Evolutionary conservation across 2,329 filamentous ascomycete genomes (phyloP), one percentile per base, ranked within the genome.

Genomic region (Colletotrichum gloeosporioides): DNA sequence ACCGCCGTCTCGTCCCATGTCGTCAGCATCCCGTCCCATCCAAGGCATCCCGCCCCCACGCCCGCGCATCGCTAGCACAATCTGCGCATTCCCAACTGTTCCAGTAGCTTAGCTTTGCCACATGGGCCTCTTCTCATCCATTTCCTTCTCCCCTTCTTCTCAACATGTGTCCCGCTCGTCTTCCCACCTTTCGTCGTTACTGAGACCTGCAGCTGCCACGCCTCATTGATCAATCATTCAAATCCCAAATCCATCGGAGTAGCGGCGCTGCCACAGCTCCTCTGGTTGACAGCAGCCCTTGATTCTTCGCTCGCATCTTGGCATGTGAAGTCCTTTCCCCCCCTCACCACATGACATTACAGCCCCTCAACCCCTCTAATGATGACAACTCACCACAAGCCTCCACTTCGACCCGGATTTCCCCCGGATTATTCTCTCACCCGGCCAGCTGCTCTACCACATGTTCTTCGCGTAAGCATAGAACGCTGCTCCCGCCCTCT

Each of bases 1-100:
- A 61, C 70, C 64, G 64, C 70, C 64, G 70, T 61, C 64, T 71
- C 70, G 59, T 76, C 74, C 59, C 25, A 76, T 73, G 70, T 76
- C 69, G 69, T 64, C 70, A 69, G 69, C 69, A 73, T 63, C 63
- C 32, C 64, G 55, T 73, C 69, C 61, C 39, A 68, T 67, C 62
- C 57, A 55, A 29, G 25, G 32, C 67, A 69, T 44, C 53, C 67
- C 67, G 8, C 34, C 67, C 55, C 25, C 66, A 27, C 32, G 13
- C 61, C 8, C 32, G 12, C 32, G 32, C 32, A 29, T 25, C 6
- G n/a, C 44, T 49, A 49, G 44, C 36, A 49, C 36, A 65, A 62
- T 29, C 36, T 31, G 29, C 59, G 27, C 18, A 62, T 65, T 49
- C 63, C 34, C 36, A 65, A 29, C 36, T 62, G 39, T 49, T 22